phyloP scores from a whole-genome alignment of 1,139 yeast species.

The Nematodospora anomalae region DNA sequence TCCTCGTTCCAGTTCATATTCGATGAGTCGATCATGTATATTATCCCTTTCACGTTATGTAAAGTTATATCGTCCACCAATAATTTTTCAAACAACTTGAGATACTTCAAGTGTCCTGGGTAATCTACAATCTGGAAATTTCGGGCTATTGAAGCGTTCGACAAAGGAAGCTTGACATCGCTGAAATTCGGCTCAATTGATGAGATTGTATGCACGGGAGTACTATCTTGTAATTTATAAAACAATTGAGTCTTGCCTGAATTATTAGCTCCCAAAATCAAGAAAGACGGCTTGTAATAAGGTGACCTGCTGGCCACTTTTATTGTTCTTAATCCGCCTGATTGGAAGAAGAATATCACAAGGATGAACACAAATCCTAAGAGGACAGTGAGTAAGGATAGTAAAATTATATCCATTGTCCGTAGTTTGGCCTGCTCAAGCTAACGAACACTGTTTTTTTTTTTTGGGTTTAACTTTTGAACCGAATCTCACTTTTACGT shows the following conservation, averaged over 20 bases:
- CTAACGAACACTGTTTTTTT: neutral
- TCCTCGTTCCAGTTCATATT: slow-evolving; percentile 33
- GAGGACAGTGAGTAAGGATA: slow-evolving; percentile 22
- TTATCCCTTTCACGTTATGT: slow-evolving; percentile 56
- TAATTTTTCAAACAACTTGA: slow-evolving; percentile 45
- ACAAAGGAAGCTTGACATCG: slow-evolving; percentile 33
- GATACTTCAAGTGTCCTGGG: slow-evolving; percentile 83
- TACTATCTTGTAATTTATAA: slow-evolving; percentile 24
- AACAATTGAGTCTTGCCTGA: slow-evolving; percentile 78
- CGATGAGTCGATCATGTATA: slow-evolving; percentile 70
- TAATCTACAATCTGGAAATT: slow-evolving; percentile 62
- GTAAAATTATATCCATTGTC: slow-evolving; percentile 28
- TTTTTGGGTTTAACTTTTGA: neutral
- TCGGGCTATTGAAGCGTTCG: slow-evolving; percentile 32
- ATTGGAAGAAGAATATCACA: slow-evolving; percentile 25
- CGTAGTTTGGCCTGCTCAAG: neutral
- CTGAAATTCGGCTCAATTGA: slow-evolving; percentile 44
- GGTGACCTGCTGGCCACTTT: slow-evolving; percentile 18
- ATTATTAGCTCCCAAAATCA: slow-evolving; percentile 70
- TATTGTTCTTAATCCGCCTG: slow-evolving; percentile 21
- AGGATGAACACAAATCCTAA: slow-evolving; percentile 26
- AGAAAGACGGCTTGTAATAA: slow-evolving; percentile 49
- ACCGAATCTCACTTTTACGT: too few species aligned
- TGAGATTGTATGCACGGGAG: slow-evolving; percentile 35
- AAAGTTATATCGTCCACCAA: slow-evolving; percentile 47